Evolutionary conservation across 768 basidiomycete genomes (phyloP).

Genomic region (Mycena latifolia): DNA sequence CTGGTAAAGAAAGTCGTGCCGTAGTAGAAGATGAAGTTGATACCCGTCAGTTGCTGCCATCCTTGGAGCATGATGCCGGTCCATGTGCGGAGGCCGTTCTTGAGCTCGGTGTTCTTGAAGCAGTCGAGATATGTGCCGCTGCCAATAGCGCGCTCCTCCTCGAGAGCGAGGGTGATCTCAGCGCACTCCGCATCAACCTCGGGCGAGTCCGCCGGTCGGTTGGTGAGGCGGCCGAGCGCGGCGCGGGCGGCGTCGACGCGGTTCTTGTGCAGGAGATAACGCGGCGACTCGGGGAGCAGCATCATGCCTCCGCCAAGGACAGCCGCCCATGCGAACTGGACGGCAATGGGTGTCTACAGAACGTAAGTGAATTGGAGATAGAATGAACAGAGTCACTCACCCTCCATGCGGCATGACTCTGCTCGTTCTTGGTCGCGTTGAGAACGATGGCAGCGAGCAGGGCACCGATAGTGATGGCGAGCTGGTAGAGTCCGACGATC

Average conservation of each 20-base stretch:
- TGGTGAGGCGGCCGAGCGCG: conserved; percentile 65
- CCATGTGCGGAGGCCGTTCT: conserved; percentile 71
- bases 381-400: background rate
- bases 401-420: conserved; percentile 39
- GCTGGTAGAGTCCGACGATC: conserved; percentile 45
- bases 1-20: conserved; percentile 51
- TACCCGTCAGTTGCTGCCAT: conserved; percentile 83
- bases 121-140: conserved; percentile 62
- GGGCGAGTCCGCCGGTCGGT: conserved; percentile 53
- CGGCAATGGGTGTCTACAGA: conserved; percentile 60
- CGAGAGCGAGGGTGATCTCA: conserved; percentile 52
- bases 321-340: conserved; percentile 76
- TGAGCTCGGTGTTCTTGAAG: conserved; percentile 60
- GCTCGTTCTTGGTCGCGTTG: conserved; percentile 61
- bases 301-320: conserved; percentile 70
- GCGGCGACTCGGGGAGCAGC: conserved; percentile 72
- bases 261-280: conserved; percentile 69
- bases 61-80: conserved; percentile 74
- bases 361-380: conserved; percentile 27
- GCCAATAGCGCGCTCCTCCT: conserved; percentile 63
- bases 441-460: conserved; percentile 66
- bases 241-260: conserved; percentile 59
- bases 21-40: conserved; percentile 61
- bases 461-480: conserved; percentile 54
- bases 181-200: conserved; percentile 54